Evolutionary conservation across 352 stramenopile species (phyloP), one percentile per base, ranked within the genome.

Genomic region (Globisporangium parvum): DNA sequence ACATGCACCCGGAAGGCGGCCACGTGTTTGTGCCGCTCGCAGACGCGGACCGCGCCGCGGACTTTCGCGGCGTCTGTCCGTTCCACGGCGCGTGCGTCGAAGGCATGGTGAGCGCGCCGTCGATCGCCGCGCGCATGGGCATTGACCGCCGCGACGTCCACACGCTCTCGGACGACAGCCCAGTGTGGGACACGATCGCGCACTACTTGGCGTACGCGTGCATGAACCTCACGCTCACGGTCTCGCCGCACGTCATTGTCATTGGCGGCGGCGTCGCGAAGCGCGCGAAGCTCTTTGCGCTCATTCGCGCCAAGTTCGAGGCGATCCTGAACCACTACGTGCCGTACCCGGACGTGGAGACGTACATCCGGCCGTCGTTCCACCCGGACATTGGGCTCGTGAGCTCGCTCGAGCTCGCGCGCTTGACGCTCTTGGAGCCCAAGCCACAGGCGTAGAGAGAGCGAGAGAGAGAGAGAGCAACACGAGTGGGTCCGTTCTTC

Each of bases 201-300:
- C 97, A 98, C 75, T 96, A 98, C 64, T 74, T 99, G 59, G 95
- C 90, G 44, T 93, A 96, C 70, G 69, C 98, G 20, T 98, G 95
- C 72, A 83, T 88, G 17, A 98, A 96, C 58, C 69, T 98, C 31
- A 86, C 96, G 24, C 85, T 98, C 52, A 80, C 91, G 9, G 88
- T 87, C 45, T 98, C 91, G 17, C 85, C 95, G 10, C 78, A 99
- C 63, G 87, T 92, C 44, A 99, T 99, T 65, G 91, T 98, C 8
- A 88, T 99, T 46, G 93, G 92, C 53, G 96, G 95, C 51, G 96
- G 96, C 52, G 88, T 99, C 47, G 87, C 97, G 63, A 96, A 97
- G 71, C 91, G 93, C 45, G 63, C 69, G 35, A 77, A 87, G 46
- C 71, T 98, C 26, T 96, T 97, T 53, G 66, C 85, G 23, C 67